Evolutionary conservation across 352 stramenopile species (phyloP), one percentile per base, ranked within the genome.

Genomic region (Pythium monospermum): DNA sequence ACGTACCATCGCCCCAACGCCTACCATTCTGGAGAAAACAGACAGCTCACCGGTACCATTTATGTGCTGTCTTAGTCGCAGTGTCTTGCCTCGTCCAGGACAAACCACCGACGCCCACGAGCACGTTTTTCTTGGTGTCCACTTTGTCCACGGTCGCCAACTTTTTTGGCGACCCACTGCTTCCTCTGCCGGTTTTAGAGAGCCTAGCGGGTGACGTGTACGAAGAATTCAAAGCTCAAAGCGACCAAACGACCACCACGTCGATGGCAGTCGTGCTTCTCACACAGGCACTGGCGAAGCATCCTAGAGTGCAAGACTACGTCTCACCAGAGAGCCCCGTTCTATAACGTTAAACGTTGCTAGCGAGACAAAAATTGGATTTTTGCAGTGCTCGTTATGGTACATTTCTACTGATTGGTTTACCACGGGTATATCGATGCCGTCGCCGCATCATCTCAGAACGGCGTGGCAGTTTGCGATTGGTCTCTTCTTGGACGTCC

Each of bases 391-490:
- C 30, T 15, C 30, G 30, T 35, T 47, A 32, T 0, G 11, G 27
- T 27, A 30, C 6, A 18, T 22, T 22, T n/a, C n/a, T n/a, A n/a
- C n/a, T n/a, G n/a, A n/a, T 30, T 1, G 21, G 26, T 25, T 69
- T 73, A 6, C 59, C 73, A 32, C 69, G 73, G 12, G 67, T 76
- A 45, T 83, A 82, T 48, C 67, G 64, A 43, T 65, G 68, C 13
- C 75, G 54, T 7, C 75, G 70, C 23, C 69, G 66, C 68, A 86
- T 86, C 73, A 84, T 83, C 40, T 84, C 65, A 2, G 66, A 80
- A 26, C 68, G 56, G 7, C 49, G 67, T 7, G 61, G 61, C 21
- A 54, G 46, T 15, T 60, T 40, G 1, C 64, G 63, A 25, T 13
- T 52, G 11, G 28, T 45, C 19, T 33, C 50, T 27, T 49, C 53